Evolutionary conservation across 768 basidiomycete species (phyloP), one percentile per base, ranked within the genome.

Genomic region (Lenzites betulinus): DNA sequence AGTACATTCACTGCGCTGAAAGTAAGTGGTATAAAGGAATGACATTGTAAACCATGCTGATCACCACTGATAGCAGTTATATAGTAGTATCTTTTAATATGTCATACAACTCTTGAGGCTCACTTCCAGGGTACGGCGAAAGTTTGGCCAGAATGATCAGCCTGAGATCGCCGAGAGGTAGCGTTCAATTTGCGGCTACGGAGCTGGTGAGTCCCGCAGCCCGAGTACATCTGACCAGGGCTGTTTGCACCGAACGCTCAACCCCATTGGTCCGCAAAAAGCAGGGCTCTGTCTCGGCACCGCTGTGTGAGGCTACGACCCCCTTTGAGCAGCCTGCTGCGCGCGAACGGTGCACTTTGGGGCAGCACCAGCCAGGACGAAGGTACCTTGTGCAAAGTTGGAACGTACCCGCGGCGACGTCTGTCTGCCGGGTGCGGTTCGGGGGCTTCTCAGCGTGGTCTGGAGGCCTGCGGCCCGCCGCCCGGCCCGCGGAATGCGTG

Each of bases 231-330:
- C 42, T 54, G 52, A 43, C 52, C 52, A 23, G 6, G 13, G 16
- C 26, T 12, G 22, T 25, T 2, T n/a, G 30, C 23, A 20, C 26
- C 39, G 36, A 12, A 25, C 28, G 50, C 41, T 42, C 26, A 54
- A n/a, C 12, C 22, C 51, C 16, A 54, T 54, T 54, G 52, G 51
- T n/a, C 41, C 52, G 39, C 39, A 18, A 26, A 18, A 43, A 42
- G 18, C 38, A 43, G 52, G 52, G 52, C 23, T 54, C 39, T 54
- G 52, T 28, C 39, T 54, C 52, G 52, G 52, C 52, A 15, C n/a
- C 39, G 39, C 25, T 54, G 52, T 54, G 52, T 30, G 50, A 51
- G 52, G 16, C 41, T 39, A 25, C 39, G 39, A n/a, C 25, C 52
- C 41, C 18, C 41, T 43, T 30, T 54, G 52, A 43, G 52, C 6